Evolutionary conservation across 2,329 filamentous ascomycete genomes (phyloP), one percentile per base, ranked within the genome.

Genomic region (Penicillium occitanis): DNA sequence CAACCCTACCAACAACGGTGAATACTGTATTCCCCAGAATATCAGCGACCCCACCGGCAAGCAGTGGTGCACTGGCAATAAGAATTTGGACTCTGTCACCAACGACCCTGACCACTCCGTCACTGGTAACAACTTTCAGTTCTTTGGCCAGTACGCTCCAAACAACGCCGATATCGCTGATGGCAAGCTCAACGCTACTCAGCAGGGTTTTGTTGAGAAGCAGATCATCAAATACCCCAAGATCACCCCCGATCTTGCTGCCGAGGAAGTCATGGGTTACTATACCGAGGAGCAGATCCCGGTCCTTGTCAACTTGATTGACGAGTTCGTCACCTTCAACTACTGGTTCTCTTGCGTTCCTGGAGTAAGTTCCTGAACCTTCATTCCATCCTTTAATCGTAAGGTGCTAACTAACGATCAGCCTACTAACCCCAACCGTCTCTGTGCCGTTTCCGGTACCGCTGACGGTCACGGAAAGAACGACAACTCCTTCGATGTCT

Each of bases 381-480:
- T 44, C 25, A 25, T 28, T 19, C 37, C 25, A 37, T 14, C 19
- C 17, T 19, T 5, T 10, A 7, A 6, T 44, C 17, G 4, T n/a
- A 19, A 30, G 14, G 14, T 22, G 3, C 30, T 33, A 59, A 8
- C 57, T 42, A 17, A 42, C 22, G 37, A 30, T 28, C 10, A 79
- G 78, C 79, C 79, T 7, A 82, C 80, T 42, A 75, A 81, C 71
- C 80, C 80, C 25, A 82, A 82, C 75, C 78, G 76, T 22, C 70
- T 73, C 2, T 74, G 70, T 6, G 70, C 75, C 4, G 59, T 73
- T 28, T 71, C 75, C 3, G 76, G 76, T 2, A 77, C 75, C 19
- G 71, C 75, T 0, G 67, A 69, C 30, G 76, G 76, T 35, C 76
- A 78, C 59, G 76, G 76, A 3, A 68, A 67, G 33, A 77, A 78